Evolutionary conservation across 2,329 filamentous ascomycete genomes (phyloP).

Genomic region (Geosmithia morbida): DNA sequence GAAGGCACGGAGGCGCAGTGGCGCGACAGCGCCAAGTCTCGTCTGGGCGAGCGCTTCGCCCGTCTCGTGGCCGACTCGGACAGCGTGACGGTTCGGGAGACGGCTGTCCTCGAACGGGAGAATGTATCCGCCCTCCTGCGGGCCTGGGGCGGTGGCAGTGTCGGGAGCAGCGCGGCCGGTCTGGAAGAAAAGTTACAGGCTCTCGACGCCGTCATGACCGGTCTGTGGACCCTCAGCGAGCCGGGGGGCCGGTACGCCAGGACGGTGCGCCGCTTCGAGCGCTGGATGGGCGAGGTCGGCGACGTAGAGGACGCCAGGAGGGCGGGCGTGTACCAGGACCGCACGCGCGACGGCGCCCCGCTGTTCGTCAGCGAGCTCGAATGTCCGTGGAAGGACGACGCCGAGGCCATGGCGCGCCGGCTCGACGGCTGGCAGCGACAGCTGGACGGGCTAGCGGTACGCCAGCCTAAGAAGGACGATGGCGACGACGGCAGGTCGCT

Average conservation of each 20-base stretch:
- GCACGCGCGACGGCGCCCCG: slow-evolving; percentile 16
- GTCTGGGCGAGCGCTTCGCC: slow-evolving; percentile 30
- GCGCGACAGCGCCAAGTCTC: slow-evolving; percentile 37
- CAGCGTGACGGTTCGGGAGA: slow-evolving; percentile 21
- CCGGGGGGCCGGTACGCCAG: slow-evolving; percentile 40
- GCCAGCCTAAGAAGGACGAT: too few relatives aligned
- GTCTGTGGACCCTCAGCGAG: slow-evolving; percentile 43
- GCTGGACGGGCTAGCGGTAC: slow-evolving; percentile 25
- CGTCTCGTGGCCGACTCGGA: slow-evolving; percentile 18
- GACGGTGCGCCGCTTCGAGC: slow-evolving; percentile 41
- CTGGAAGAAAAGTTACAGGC: slow-evolving; percentile 43
- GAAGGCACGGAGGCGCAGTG: slow-evolving; percentile 29
- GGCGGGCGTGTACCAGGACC: slow-evolving; percentile 11
- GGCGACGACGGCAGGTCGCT: background rate
- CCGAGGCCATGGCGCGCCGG: slow-evolving; percentile 32
- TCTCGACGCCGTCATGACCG: slow-evolving; percentile 40
- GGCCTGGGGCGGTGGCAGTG: slow-evolving; percentile 25
- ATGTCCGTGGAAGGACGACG: slow-evolving; percentile 43
- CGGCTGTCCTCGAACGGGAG: slow-evolving; percentile 27
- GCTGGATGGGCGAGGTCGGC: slow-evolving; percentile 35
- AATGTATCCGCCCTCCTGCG: slow-evolving; percentile 36
- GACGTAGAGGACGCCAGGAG: slow-evolving; percentile 29
- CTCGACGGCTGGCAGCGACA: slow-evolving; percentile 39
- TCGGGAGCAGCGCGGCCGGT: slow-evolving; percentile 9
- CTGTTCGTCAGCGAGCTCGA: slow-evolving; percentile 43